Percentiles rank a stretch among this genome's conserved stretches.
Evolutionary conservation across 2,329 filamentous ascomycete species (phyloP).

Genomic region (Sphaerostilbella broomeana): DNA sequence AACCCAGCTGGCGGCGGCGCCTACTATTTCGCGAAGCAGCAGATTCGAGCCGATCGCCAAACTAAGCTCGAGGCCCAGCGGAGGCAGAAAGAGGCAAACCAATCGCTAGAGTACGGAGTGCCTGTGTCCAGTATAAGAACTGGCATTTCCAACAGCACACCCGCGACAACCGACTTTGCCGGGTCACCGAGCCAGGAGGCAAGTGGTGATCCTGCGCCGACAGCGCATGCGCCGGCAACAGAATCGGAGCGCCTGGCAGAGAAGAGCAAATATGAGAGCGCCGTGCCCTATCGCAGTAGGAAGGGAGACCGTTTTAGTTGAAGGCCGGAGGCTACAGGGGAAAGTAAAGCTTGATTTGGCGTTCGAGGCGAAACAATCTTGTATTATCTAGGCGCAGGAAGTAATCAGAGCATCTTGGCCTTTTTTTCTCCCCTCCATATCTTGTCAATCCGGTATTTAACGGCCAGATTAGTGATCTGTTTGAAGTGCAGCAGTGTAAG

Average conservation of each 20-base stretch:
- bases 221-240: slow-evolving; percentile 68
- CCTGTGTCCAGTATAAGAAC: slow-evolving; percentile 31
- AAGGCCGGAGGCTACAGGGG: not conserved
- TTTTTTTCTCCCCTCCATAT: no score
- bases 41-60: slow-evolving; percentile 84
- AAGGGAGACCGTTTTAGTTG: slow-evolving; percentile 75
- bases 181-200: slow-evolving; percentile 66
- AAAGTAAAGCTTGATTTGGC: not conserved
- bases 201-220: slow-evolving; percentile 75
- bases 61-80: slow-evolving; percentile 61
- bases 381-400: slow-evolving; percentile 5
- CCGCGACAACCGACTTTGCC: slow-evolving; percentile 51
- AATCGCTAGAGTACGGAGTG: slow-evolving; percentile 46
- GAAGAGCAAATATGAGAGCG: slow-evolving; percentile 87
- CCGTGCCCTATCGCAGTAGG: slow-evolving; percentile 64
- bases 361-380: no score
- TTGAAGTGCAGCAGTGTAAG: no score
- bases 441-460: no score
- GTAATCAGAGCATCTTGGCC: no score
- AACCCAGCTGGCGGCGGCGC: slow-evolving; percentile 77
- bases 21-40: slow-evolving; percentile 92
- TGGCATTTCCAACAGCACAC: slow-evolving; percentile 37
- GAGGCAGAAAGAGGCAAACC: slow-evolving; percentile 54
- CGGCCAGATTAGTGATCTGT: no score
- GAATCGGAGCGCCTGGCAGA: slow-evolving; percentile 60